A percentile compares a stretch with the other conserved stretches of the same genome.
These are phyloP conservation scores for Aspergillus udagawae DNA, from an alignment of 2,329 filamentous ascomycete species.

Conservation along the genomic window DNA sequence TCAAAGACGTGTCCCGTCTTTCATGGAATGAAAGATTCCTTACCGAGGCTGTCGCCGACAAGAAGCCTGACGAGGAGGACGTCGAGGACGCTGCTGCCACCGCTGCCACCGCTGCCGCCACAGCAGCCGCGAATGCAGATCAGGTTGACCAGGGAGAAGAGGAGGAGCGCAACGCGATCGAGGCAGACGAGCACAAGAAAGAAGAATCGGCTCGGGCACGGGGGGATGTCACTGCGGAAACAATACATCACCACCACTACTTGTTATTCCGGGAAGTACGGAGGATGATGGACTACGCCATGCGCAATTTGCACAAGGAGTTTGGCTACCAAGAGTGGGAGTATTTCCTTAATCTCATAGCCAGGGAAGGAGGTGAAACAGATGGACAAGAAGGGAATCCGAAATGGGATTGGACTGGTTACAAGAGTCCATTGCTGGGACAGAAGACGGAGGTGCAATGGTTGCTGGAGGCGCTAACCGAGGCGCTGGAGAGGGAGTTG, in stretches of 20 bases:
- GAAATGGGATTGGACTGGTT: conserved; percentile 41
- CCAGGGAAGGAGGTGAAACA: conserved; percentile 34
- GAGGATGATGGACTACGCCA: conserved; percentile 35
- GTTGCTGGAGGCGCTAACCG: conserved; percentile 38
- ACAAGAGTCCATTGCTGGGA: conserved; percentile 36
- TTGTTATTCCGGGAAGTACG: conserved; percentile 37
- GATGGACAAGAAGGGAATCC: conserved; percentile 2
- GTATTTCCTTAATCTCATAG: conserved; percentile 47
- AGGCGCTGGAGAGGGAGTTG: conserved; percentile 37
- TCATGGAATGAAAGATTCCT: conserved; percentile 17
- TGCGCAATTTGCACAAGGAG: conserved; percentile 28
- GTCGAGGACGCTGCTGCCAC: conserved; percentile 1
- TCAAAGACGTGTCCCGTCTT: conserved; percentile 22
- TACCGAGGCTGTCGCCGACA: background rate
- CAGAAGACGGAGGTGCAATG: conserved; percentile 42
- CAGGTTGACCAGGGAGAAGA: background rate
- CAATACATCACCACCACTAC: conserved; percentile 48
- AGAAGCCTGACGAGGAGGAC: conserved; percentile 9
- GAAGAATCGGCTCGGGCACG: conserved; percentile 39
- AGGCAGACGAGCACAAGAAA: conserved; percentile 39
- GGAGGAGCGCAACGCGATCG: conserved; percentile 33
- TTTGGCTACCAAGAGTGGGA: conserved; percentile 46
- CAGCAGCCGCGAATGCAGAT: background rate
- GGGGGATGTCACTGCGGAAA: conserved; percentile 43
- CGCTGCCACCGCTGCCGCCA: conserved; percentile 2